Conservation (phyloP, 495 filamentous ascomycete species). For the Rhizodiscina lignyota region DNA sequence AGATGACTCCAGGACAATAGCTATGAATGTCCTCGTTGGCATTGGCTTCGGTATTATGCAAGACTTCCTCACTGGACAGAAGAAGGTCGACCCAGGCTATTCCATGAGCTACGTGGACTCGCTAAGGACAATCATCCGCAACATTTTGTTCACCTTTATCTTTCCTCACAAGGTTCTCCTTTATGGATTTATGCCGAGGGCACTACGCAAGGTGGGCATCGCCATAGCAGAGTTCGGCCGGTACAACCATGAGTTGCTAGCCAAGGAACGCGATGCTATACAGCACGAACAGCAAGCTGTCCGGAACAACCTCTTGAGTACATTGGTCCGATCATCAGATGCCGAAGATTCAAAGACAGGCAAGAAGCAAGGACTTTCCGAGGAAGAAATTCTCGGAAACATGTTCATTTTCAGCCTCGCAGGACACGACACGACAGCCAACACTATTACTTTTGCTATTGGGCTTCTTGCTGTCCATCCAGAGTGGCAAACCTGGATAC, state of each 20-base stretch:
- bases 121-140: not conserved
- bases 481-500: constrained; percentile 38
- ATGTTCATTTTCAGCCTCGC: constrained; percentile 56
- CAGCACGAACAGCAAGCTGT: not conserved
- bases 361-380: constrained; percentile 15
- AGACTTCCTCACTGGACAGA: not conserved
- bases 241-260: not conserved
- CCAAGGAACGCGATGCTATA: not conserved
- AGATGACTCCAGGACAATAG: not conserved
- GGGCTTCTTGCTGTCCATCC: constrained; percentile 43
- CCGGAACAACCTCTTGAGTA: constrained; percentile 1
- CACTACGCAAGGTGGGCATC: not conserved
- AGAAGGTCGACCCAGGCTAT: not conserved
- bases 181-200: not conserved
- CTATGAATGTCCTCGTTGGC: not conserved
- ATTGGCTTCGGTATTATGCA: not conserved
- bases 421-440: constrained; percentile 59
- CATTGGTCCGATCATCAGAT: not conserved
- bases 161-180: not conserved
- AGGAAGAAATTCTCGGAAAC: constrained; percentile 50
- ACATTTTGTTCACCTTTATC: not conserved
- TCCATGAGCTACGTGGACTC: not conserved
- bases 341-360: not conserved
- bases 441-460: constrained; percentile 45
- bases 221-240: not conserved